Percentiles rank a stretch among this genome's conserved stretches.
phyloP scores from a whole-genome alignment of 495 filamentous ascomycete genomes.

The Penicillium nucicola region DNA sequence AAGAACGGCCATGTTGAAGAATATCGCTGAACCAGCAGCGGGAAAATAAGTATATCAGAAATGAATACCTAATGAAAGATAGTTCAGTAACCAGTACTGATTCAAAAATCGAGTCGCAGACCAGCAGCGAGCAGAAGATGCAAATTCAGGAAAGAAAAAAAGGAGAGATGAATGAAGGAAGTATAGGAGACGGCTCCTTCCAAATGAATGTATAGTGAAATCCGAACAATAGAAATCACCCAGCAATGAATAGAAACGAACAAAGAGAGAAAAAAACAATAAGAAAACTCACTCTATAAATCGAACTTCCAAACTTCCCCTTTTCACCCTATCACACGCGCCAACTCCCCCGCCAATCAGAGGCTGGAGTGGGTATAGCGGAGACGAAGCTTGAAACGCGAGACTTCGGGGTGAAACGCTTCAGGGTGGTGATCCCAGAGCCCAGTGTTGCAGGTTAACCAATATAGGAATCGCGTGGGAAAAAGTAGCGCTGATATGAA shows the following conservation, averaged over 20 bases:
- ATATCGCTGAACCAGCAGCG: conserved; percentile 38
- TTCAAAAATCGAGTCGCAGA: conserved; percentile 7
- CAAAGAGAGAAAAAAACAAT: not conserved
- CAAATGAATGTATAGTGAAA: not conserved
- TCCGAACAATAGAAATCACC: no score
- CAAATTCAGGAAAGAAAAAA: conserved; percentile 5
- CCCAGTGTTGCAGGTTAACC: conserved; percentile 20
- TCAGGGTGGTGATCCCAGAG: conserved; percentile 14
- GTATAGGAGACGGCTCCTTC: not conserved
- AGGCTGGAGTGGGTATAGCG: conserved; percentile 5
- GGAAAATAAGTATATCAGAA: not conserved
- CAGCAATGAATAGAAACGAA: not conserved
- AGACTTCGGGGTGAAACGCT: conserved; percentile 33
- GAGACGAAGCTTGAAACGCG: conserved; percentile 31
- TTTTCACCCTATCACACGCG: conserved; percentile 16
- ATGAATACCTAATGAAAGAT: conserved; percentile 8
- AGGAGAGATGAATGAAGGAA: not conserved
- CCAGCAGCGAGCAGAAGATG: conserved; percentile 17
- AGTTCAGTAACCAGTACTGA: conserved; percentile 38
- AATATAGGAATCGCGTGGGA: not conserved
- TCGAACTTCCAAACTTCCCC: conserved; percentile 3
- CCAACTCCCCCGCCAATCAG: conserved; percentile 26
- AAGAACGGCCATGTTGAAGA: conserved; percentile 27
- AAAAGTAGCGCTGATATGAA: not conserved
- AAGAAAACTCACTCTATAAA: conserved; percentile 1